phyloP scores from a whole-genome alignment of 2,329 filamentous ascomycete genomes.

The Fusarium burgessii region DNA sequence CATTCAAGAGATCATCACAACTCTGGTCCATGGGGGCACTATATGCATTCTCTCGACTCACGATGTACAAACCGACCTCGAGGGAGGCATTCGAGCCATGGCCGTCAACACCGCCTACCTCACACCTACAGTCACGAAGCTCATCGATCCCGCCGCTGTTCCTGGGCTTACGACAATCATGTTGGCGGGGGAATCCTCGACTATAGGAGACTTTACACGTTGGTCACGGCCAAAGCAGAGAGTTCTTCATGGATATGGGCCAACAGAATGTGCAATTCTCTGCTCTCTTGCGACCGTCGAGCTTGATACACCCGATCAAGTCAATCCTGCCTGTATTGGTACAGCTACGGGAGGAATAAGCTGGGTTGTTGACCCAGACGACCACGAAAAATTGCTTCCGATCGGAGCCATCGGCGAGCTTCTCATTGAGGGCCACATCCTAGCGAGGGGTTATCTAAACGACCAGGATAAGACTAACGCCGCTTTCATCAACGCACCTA shows the following conservation, averaged over 20 bases:
- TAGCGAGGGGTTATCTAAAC: constrained; percentile 5
- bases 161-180: constrained; percentile 8
- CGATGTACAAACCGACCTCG: constrained; percentile 2
- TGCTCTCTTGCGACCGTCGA: constrained; percentile 4
- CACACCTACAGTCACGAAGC: constrained; percentile 13
- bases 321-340: constrained; percentile 12
- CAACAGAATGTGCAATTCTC: constrained; percentile 20
- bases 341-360: neutral
- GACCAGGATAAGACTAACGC: constrained; percentile 1
- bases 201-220: neutral
- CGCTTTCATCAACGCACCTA: constrained; percentile 3
- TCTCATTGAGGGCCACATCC: constrained; percentile 17
- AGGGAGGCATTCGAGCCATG: neutral
- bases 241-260: constrained; percentile 13
- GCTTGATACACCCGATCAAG: neutral
- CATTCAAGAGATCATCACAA: constrained; percentile 21
- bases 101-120: constrained; percentile 17
- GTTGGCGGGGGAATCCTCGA: constrained; percentile 15
- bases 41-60: constrained; percentile 14
- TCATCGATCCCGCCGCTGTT: constrained; percentile 6
- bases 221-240: constrained; percentile 13
- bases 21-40: constrained; percentile 15
- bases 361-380: constrained; percentile 24
- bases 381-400: constrained; percentile 5
- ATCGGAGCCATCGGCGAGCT: constrained; percentile 9